These are phyloP conservation scores for Pyricularia sp. DNA, from an alignment of 2,329 filamentous ascomycete species.

Conservation along the genomic window DNA sequence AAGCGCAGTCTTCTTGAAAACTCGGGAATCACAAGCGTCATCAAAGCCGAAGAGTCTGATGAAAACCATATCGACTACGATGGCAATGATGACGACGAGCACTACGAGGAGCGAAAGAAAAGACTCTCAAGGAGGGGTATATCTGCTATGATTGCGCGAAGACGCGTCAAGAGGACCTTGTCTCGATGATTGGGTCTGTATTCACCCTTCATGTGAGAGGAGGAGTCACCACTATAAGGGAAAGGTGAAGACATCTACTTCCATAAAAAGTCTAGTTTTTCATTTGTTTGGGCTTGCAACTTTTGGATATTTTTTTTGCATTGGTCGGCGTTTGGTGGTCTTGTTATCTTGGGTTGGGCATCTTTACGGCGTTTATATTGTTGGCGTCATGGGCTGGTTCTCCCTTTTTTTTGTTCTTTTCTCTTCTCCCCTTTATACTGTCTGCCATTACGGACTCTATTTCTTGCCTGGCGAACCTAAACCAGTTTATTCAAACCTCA, in stretches of 20 bases:
- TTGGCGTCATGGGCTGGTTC: background rate
- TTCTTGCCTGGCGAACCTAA: background rate
- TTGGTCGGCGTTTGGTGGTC: background rate
- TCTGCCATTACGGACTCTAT: background rate
- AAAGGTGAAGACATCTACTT: background rate
- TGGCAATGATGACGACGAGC: background rate
- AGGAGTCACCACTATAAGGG: background rate
- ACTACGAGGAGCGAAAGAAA: background rate
- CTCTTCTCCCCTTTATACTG: background rate
- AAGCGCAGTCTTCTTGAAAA: background rate
- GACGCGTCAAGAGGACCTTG: background rate
- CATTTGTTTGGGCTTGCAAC: background rate
- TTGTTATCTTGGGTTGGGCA: background rate
- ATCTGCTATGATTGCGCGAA: background rate
- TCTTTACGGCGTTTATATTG: background rate
- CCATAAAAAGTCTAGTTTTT: background rate
- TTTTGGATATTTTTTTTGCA: background rate
- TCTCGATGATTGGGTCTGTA: background rate
- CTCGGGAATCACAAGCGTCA: background rate
- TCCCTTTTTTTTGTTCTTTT: background rate
- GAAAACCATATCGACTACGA: background rate
- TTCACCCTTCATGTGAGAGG: background rate
- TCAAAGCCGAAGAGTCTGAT: background rate
- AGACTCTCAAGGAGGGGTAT: background rate
- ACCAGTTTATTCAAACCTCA: background rate